These are phyloP conservation scores for Phylloboletellus chloephorus DNA, from an alignment of 1,284 basidiomycete species.

Conservation along the genomic window DNA sequence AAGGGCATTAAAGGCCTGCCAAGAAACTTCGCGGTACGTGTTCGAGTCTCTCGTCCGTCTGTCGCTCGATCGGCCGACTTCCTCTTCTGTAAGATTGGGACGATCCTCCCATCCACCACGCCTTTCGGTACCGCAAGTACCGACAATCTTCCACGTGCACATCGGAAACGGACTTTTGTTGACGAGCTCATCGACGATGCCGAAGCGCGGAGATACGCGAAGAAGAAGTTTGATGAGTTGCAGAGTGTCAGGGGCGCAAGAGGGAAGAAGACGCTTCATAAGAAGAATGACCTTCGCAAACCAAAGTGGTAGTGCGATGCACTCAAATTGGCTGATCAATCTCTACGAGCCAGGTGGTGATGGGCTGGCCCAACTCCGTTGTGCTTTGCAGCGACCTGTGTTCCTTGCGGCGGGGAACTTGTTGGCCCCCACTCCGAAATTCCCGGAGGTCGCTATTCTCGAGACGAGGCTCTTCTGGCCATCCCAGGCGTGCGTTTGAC, in stretches of 20 bases:
- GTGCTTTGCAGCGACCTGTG: neutral
- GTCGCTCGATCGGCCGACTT: constrained; percentile 9
- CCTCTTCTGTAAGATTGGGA: constrained; percentile 66
- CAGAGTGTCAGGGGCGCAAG: constrained; percentile 67
- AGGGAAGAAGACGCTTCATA: constrained; percentile 69
- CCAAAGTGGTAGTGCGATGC: constrained; percentile 56
- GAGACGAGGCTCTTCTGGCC: neutral
- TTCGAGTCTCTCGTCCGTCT: constrained; percentile 6
- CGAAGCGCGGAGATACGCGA: constrained; percentile 82
- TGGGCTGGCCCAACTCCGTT: neutral
- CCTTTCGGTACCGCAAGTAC: constrained; percentile 72
- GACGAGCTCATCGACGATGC: constrained; percentile 88
- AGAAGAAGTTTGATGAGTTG: constrained; percentile 88
- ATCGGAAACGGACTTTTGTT: constrained; percentile 78
- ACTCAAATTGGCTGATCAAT: constrained; percentile 17
- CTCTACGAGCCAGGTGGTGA: constrained; percentile 1
- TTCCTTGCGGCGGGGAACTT: neutral
- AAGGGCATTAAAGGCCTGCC: constrained; percentile 82
- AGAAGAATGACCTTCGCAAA: constrained; percentile 58
- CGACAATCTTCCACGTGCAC: constrained; percentile 63
- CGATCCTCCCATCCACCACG: constrained; percentile 69
- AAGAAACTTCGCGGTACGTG: constrained; percentile 81
- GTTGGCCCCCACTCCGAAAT: neutral
- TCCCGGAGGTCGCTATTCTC: neutral
- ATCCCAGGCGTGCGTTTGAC: neutral